Base-by-base conservation (phyloP, 2,329 filamentous ascomycete genomes). In the Canariomyces notabilis region DNA sequence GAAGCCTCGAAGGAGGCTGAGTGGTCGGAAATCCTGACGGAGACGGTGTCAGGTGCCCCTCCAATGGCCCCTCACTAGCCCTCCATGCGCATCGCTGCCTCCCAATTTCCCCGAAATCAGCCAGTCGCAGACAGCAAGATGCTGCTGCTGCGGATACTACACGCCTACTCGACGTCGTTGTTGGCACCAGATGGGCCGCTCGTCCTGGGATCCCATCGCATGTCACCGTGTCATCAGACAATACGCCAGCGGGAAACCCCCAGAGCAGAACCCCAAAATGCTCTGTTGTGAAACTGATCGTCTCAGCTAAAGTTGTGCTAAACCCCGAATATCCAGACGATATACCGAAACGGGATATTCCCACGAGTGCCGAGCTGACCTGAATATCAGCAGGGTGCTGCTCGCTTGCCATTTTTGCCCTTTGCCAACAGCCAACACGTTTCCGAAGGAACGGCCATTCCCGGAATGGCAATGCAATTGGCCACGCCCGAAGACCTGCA, bases 41-140 rank as follows among this genome's bases (percentile, higher is more conserved):
- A 49, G 48, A 48, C 47, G 38, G 44, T 44, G 54, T 55, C 54
- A 57, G 41, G 46, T 57, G 56, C 44, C 50, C 50, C 54, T 53
- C 52, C 47, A 43, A 22, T 20, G 20, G 38, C 49, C 51, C 50
- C 52, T 52, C 47, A 42, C 41, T 51, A 42, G 46, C 50, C 56
- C 55, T 54, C 55, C 50, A 46, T 46, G 50, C 46, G 48, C 34
- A 36, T 42, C 33, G 48, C 39, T 52, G 44, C 51, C 46, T 46
- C 48, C 51, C 47, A 51, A 50, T 46, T 48, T 37, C 29, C 40
- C 42, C 51, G 34, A 44, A 55, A 53, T 32, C 32, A 41, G 45
- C 48, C 49, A 53, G 44, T 47, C 49, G 46, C 54, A 56, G 46
- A 20, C 41, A 4, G 36, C 38, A 22, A 22, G 14, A 29, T 9